phyloP scores from a whole-genome alignment of 2,329 filamentous ascomycete species.

The Sporothrix sp. region DNA sequence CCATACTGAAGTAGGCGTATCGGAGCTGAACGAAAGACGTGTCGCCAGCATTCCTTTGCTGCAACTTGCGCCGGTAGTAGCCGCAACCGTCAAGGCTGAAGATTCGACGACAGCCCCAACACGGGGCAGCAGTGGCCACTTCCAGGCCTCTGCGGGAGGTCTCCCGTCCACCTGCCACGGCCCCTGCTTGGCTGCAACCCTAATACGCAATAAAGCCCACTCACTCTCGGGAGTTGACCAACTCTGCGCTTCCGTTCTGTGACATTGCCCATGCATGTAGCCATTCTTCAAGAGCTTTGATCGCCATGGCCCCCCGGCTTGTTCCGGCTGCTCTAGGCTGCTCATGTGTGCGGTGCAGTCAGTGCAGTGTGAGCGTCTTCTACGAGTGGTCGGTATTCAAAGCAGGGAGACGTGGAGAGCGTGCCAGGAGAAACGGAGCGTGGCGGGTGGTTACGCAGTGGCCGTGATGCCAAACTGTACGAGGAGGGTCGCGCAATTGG shows the following conservation, averaged over 20 bases:
- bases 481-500: background rate
- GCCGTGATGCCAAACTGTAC: too few relatives aligned
- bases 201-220: background rate
- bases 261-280: background rate
- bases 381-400: too few relatives aligned
- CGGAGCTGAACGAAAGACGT: too few relatives aligned
- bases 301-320: background rate
- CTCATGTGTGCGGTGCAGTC: background rate
- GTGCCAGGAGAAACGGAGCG: too few relatives aligned
- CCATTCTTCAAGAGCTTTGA: background rate
- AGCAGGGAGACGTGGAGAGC: too few relatives aligned
- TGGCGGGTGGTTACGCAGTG: too few relatives aligned
- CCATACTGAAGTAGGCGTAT: too few relatives aligned
- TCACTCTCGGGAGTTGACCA: background rate
- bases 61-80: too few relatives aligned
- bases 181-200: conserved; percentile 1
- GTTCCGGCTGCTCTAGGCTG: background rate
- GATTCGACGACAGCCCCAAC: background rate
- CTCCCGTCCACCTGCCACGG: background rate
- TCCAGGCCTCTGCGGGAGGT: background rate
- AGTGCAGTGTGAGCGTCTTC: background rate
- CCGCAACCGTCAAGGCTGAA: too few relatives aligned
- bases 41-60: too few relatives aligned
- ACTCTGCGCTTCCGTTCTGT: background rate
- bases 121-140: background rate